Percentiles rank a stretch among this genome's conserved stretches.
These are phyloP conservation scores for Quercus agrifolia DNA, from an alignment of 306 rosid species.

Conservation along the genomic window DNA sequence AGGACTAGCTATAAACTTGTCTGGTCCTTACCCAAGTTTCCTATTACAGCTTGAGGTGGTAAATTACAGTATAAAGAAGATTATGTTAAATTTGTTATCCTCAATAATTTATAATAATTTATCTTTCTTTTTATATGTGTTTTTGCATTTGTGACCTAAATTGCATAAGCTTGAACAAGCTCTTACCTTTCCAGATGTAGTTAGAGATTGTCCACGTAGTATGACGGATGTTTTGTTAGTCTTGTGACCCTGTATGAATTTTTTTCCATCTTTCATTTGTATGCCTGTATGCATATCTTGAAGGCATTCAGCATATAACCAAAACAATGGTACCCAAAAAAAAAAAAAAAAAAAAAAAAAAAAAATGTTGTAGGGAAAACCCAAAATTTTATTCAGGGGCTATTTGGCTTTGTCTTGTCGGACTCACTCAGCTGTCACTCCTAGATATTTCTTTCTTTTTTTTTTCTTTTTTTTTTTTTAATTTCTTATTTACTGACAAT, in stretches of 20 bases:
- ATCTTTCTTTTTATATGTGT: neutral
- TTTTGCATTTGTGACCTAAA: neutral
- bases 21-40: neutral
- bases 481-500: constrained; percentile 33
- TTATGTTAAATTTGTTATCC: neutral
- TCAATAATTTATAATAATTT: neutral
- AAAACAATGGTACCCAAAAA: neutral
- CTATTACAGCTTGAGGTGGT: neutral
- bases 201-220: neutral
- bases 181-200: neutral
- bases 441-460: neutral
- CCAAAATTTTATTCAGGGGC: neutral
- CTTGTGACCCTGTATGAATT: neutral
- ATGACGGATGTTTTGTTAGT: neutral
- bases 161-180: neutral
- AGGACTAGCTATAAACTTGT: neutral
- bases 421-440: neutral
- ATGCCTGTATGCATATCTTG: neutral
- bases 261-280: neutral
- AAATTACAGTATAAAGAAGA: neutral
- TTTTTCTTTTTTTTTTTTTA: constrained; percentile 2
- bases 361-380: neutral
- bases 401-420: neutral
- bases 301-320: neutral
- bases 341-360: no score